These are phyloP conservation scores for Scedosporium dehoogii DNA, from an alignment of 2,329 filamentous ascomycete species.

Conservation along the genomic window DNA sequence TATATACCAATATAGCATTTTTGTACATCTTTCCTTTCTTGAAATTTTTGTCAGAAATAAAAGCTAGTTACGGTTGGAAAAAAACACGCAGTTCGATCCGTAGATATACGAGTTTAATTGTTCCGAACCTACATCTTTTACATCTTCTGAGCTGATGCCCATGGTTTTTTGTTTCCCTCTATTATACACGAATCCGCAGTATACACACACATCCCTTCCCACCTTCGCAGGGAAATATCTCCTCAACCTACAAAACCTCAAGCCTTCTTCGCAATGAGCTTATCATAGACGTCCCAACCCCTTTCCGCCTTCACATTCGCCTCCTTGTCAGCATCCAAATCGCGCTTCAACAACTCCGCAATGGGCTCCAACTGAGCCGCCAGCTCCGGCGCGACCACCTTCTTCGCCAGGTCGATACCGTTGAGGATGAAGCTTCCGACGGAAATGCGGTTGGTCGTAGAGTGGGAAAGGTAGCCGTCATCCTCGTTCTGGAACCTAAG, in stretches of 20 bases:
- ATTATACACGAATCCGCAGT: background rate
- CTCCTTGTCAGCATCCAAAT: conserved; percentile 20
- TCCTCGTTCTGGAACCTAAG: conserved; percentile 14
- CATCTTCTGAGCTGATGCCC: background rate
- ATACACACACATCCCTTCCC: background rate
- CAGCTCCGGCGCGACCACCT: conserved; percentile 27
- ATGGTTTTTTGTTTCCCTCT: background rate
- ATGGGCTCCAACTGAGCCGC: conserved; percentile 28
- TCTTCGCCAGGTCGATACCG: conserved; percentile 34
- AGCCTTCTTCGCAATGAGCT: conserved; percentile 5
- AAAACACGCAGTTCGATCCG: too few species aligned
- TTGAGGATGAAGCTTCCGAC: conserved; percentile 27
- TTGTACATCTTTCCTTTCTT: background rate
- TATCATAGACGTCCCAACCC: conserved; percentile 10
- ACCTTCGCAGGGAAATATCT: background rate
- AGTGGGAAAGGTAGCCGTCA: conserved; percentile 25
- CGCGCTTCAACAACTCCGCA: conserved; percentile 23
- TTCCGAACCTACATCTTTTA: background rate
- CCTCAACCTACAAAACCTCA: background rate
- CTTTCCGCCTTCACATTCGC: conserved; percentile 7
- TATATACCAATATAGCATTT: background rate
- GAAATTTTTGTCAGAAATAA: background rate
- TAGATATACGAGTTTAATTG: background rate
- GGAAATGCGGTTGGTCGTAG: conserved; percentile 21
- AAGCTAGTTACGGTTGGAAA: background rate